Base-by-base conservation (phyloP, 2,329 filamentous ascomycete species). In the Arthrinium puccinioides region DNA sequence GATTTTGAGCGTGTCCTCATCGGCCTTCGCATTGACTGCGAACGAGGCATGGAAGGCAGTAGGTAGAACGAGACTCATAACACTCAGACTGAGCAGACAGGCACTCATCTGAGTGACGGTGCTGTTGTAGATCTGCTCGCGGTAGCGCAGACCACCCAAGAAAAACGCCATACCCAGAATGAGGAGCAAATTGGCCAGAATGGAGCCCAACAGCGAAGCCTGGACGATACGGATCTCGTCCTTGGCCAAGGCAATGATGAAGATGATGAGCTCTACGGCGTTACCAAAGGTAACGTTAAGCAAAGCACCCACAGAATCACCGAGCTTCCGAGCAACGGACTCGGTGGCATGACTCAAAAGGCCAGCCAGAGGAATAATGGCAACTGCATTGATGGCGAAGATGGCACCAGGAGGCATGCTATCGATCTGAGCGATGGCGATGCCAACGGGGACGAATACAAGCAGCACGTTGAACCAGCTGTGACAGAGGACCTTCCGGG, bases 61-160 rank as follows among this genome's bases (percentile, higher is more conserved):
- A 1, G 89, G 88, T 10, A 96, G 64, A 19, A 95, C 74, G 16
- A 95, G 69, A 66, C 88, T 95, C 62, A 87, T 89, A 43, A 94
- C 89, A 54, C 85, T 89, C 60, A 95, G 62, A 67, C 87, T 94
- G 49, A 96, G 75, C 50, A 96, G 70, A 64, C 87, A 94, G 36
- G 89, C 89, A 57, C 87, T 95, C 87, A 95, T 95, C 59, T 96
- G 88, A 1, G 88, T 95, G 41, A 95, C 87, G 16, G 87, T 95
- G 62, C 81, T 92, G 64, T 95, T 96, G 65, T 95, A 96, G 44
- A 96, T 82, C 68, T 95, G 89, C 66, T 96, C 89, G 56, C 84
- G 82, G 60, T 79, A 95, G 44, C 87, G 81, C 38, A 95, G 66
- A 45, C 88, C 89, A 53, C 89, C 89, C 18, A 94, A 64, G 36